Evolutionary conservation across 1,284 basidiomycete species (phyloP).

Genomic region (Wallemia hederae): DNA sequence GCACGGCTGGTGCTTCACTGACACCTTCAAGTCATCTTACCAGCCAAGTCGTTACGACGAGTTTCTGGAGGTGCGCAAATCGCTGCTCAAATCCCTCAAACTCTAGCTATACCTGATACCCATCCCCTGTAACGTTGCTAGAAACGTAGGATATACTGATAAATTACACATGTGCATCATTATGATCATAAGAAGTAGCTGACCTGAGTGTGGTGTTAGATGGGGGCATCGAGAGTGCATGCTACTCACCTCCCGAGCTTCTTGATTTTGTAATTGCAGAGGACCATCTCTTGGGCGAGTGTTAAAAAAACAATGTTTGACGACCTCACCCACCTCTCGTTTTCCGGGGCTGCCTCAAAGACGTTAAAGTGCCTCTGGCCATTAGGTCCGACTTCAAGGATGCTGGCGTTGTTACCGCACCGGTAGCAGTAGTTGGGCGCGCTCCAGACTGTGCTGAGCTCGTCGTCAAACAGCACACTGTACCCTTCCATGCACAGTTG

Average conservation of each 20-base stretch:
- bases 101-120: no score
- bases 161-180: not conserved
- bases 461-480: conserved; percentile 73
- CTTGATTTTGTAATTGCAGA: conserved; percentile 2
- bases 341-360: conserved; percentile 93
- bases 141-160: not conserved
- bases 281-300: conserved; percentile 4
- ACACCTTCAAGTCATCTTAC: not conserved
- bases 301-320: not conserved
- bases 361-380: conserved; percentile 84
- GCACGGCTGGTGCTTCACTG: not conserved
- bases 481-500: conserved; percentile 99
- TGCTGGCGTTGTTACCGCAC: conserved; percentile 89
- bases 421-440: conserved; percentile 90
- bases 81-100: not conserved
- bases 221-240: not conserved
- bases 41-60: not conserved
- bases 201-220: not conserved
- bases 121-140: no score
- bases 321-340: conserved; percentile 24
- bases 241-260: not conserved
- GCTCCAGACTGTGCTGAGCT: conserved; percentile 90
- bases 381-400: conserved; percentile 78
- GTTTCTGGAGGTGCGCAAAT: not conserved
- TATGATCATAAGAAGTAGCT: conserved; percentile 1